Base-by-base conservation (phyloP, 257 asterid genomes). In the Petunia axillaris region DNA sequence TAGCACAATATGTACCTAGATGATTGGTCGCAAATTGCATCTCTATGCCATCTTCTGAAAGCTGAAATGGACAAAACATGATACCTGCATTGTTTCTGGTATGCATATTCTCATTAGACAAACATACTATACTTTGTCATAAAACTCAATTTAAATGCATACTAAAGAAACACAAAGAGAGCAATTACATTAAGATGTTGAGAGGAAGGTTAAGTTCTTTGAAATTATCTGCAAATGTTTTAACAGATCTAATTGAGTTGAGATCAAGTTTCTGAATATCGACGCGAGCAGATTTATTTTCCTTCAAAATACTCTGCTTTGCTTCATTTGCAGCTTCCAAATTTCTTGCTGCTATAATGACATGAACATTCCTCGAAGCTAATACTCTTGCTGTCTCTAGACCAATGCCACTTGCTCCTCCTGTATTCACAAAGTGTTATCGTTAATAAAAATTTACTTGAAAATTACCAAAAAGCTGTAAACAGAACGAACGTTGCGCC, bases 51-150 rank as follows among this genome's bases (percentile, higher is more conserved):
- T 95, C 97, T 77, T 88, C 78, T 39, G 98, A 93, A 80, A 90
- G 93, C 86, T 90, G 88, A 80, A 65, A 93, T 6, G 98, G 98
- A 73, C 95, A 90, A 81, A 88, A 91, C 98, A 95, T 93, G 70
- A 93, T 81, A 1, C 99, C 98, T 40, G 97, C 99, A 88, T 95
- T 95, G 86, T 93, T 95, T 91, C 99, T 95, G 91, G 4, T 84
- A 46, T 41, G 62, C 37, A 75, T 9, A 38, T 15, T 41, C 44
- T 41, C 43, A 39, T 44, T 76, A 8, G 38, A 16, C 63, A 11
- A 14, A 54, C 13, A 2, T 65, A 3, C 10, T 37, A 1, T 25
- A 5, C 15, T 39, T 39, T 40, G 7, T 44, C 25, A 16, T 8
- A 64, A 15, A 13, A 37, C n/a, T 36, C 68, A 35, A 35, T 15